Conservation (phyloP, 495 filamentous ascomycete genomes). For the Ramalina intermedia region DNA sequence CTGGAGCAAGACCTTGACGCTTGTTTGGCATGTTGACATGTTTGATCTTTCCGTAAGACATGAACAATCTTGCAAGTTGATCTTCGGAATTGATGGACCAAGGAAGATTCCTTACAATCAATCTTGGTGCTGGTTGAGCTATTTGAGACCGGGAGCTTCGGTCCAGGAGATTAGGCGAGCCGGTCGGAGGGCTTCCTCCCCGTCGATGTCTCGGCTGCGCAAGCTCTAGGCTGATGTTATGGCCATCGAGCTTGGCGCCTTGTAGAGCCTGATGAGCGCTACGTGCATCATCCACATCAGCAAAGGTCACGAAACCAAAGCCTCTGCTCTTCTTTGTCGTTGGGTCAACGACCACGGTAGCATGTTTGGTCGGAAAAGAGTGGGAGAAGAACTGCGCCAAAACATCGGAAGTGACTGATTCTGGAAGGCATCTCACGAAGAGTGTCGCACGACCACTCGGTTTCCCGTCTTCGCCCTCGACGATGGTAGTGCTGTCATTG, state of each 20-base stretch:
- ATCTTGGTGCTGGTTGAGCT: slow-evolving; percentile 49
- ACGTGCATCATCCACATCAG: slow-evolving; percentile 79
- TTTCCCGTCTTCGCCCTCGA: slow-evolving; percentile 8
- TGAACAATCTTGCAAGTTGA: slow-evolving; percentile 61
- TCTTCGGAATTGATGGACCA: slow-evolving; percentile 87
- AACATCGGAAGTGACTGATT: slow-evolving; percentile 62
- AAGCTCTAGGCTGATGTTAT: slow-evolving; percentile 71
- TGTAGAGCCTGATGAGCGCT: slow-evolving; percentile 66
- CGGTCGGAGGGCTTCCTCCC: slow-evolving; percentile 20
- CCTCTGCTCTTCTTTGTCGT: slow-evolving; percentile 73
- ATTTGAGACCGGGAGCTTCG: not conserved
- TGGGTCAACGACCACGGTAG: slow-evolving; percentile 69
- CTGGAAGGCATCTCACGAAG: slow-evolving; percentile 78
- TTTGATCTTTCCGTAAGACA: slow-evolving; percentile 80
- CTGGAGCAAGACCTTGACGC: slow-evolving; percentile 50
- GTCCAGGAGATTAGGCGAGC: not conserved
- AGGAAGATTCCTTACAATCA: slow-evolving; percentile 90
- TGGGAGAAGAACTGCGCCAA: slow-evolving; percentile 84
- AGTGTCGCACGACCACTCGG: slow-evolving; percentile 47
- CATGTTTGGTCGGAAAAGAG: slow-evolving; percentile 86
- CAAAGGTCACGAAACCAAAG: slow-evolving; percentile 93
- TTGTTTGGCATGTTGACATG: slow-evolving; percentile 64
- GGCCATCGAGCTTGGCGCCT: slow-evolving; percentile 55
- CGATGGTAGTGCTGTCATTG: not conserved
- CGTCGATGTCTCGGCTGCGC: slow-evolving; percentile 71